Conservation (phyloP, 305 asterid genomes). For the Fraxinus paxiana region DNA sequence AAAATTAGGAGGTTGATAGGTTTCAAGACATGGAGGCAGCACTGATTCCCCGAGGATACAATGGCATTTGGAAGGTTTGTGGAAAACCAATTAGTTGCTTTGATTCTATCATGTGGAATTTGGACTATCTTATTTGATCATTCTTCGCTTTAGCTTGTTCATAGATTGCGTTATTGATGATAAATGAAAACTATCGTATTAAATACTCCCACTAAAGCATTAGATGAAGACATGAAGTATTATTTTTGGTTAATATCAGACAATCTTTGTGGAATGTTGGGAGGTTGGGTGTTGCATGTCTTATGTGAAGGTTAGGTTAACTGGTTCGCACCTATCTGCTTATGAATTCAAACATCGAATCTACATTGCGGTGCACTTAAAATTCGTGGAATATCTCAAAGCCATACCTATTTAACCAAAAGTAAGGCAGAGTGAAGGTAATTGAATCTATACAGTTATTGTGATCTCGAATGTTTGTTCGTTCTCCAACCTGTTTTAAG, state of each 20-base stretch:
- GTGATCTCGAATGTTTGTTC: neutral
- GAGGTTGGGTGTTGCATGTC: neutral
- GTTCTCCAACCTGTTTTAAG: neutral
- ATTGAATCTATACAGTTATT: neutral
- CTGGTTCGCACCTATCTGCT: neutral
- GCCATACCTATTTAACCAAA: neutral
- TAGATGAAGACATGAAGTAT: neutral
- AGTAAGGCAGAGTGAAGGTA: slow-evolving; percentile 6
- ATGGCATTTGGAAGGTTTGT: slow-evolving; percentile 92
- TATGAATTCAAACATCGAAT: neutral
- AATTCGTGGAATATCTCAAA: neutral
- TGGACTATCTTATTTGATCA: slow-evolving; percentile 16
- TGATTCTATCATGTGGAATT: slow-evolving; percentile 18
- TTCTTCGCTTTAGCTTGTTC: slow-evolving; percentile 1
- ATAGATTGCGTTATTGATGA: neutral
- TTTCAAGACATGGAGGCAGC: slow-evolving; percentile 77
- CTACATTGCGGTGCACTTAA: neutral
- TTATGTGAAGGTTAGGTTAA: neutral
- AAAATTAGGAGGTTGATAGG: slow-evolving; percentile 87
- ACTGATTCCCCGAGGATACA: slow-evolving; percentile 67
- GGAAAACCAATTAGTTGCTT: slow-evolving; percentile 20
- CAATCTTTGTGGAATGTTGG: neutral
- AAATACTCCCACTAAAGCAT: slow-evolving; percentile 12
- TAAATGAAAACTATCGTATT: neutral
- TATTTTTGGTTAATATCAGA: neutral